Percentiles rank a stretch among this genome's conserved stretches.
These are phyloP conservation scores for Tylopilus sp. DNA, from an alignment of 1,284 basidiomycete species.

Conservation along the genomic window DNA sequence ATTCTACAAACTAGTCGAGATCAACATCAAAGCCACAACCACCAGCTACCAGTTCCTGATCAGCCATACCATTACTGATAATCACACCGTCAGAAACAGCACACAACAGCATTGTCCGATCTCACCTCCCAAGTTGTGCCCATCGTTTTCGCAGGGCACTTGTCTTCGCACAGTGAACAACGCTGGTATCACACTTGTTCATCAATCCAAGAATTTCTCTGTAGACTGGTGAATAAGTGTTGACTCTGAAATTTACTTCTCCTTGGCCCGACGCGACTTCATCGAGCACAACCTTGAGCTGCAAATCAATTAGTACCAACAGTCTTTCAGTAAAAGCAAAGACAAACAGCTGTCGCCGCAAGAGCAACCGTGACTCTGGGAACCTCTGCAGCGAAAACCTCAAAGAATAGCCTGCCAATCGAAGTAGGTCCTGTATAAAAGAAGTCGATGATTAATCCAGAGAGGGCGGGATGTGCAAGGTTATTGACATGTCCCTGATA, in stretches of 20 bases:
- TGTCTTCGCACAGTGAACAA: conserved; percentile 3
- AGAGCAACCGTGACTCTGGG: too few species aligned
- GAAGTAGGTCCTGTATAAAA: too few species aligned
- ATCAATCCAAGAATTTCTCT: not conserved
- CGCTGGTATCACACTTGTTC: conserved; percentile 3
- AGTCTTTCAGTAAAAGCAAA: too few species aligned
- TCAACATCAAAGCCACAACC: conserved; percentile 1
- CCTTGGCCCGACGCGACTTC: not conserved
- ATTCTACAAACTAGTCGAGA: not conserved
- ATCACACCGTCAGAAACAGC: not conserved
- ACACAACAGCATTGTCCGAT: too few species aligned
- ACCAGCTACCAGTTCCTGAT: not conserved
- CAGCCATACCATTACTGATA: not conserved
- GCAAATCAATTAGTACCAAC: not conserved
- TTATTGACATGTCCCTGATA: conserved; percentile 22
- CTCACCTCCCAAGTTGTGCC: conserved; percentile 4
- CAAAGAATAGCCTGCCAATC: too few species aligned
- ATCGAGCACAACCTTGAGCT: conserved; percentile 10
- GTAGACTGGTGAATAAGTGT: not conserved
- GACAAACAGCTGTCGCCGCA: too few species aligned
- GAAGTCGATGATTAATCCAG: conserved; percentile 10
- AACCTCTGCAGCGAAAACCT: too few species aligned
- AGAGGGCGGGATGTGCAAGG: conserved; percentile 3
- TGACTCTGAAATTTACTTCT: conserved; percentile 5
- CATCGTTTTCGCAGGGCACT: not conserved